phyloP scores from a whole-genome alignment of 2,329 filamentous ascomycete genomes.

The Ophiostoma sp. region DNA sequence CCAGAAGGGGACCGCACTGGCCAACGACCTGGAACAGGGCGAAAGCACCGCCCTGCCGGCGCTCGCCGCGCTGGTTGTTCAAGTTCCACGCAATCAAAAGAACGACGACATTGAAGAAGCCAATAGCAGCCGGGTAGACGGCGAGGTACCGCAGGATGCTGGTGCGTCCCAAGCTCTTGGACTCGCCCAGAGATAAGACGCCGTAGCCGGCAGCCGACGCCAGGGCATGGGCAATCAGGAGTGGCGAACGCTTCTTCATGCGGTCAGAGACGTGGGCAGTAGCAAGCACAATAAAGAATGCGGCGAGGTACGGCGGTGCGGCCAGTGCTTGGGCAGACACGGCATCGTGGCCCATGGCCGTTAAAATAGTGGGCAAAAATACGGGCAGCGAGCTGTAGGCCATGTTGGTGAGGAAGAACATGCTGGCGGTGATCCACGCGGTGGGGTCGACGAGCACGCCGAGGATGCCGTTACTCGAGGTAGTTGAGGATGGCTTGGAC shows the following conservation, averaged over 20 bases:
- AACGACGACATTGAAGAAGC: constrained; percentile 83
- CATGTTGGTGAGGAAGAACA: constrained; percentile 87
- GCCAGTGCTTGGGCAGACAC: constrained; percentile 73
- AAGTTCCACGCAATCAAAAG: constrained; percentile 85
- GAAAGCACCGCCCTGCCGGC: constrained; percentile 67
- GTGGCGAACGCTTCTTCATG: constrained; percentile 59
- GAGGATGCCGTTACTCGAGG: constrained; percentile 22
- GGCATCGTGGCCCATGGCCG: constrained; percentile 70
- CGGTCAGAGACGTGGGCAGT: constrained; percentile 74
- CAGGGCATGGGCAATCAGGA: constrained; percentile 68
- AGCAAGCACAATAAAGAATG: constrained; percentile 70
- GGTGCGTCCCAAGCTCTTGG: constrained; percentile 39
- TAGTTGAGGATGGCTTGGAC: constrained; percentile 32
- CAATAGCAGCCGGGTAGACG: constrained; percentile 74
- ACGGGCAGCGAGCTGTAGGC: constrained; percentile 86
- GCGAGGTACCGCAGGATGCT: constrained; percentile 65
- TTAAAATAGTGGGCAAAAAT: constrained; percentile 79
- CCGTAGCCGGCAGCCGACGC: constrained; percentile 61
- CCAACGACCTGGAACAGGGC: constrained; percentile 79
- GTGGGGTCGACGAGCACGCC: constrained; percentile 63
- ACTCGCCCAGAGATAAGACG: constrained; percentile 60
- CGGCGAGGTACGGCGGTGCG: constrained; percentile 76
- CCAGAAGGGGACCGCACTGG: constrained; percentile 74
- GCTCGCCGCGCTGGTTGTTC: constrained; percentile 75
- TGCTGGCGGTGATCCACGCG: constrained; percentile 72